Base-by-base conservation (phyloP, 2,329 filamentous ascomycete species). In the Arthrinium puccinioides region DNA sequence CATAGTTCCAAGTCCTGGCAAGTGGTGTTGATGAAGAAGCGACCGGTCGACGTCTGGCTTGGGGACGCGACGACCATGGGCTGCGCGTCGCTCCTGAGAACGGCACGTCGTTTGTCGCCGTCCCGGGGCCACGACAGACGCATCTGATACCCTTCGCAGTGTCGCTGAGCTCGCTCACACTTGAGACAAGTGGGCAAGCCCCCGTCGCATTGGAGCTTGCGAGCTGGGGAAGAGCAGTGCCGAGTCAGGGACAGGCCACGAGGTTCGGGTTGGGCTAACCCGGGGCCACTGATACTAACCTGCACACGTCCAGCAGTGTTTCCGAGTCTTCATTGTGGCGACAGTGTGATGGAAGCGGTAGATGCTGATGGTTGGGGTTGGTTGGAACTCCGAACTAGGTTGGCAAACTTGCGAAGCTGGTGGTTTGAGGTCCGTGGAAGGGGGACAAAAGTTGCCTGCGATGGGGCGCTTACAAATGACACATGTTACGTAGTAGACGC, bases 51-150 rank as follows among this genome's bases (percentile, higher is more conserved):
- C 32, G 5, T 21, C n/a, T 35, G 21, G 16, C 13, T 23, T 9
- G n/a, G 13, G 15, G 9, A 20, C 6, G 9, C 9, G 21, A 6
- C 15, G 11, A 9, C 4, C 10, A 20, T 14, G 5, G 8, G 6
- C 11, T 31, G 26, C 15, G 32, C 35, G n/a, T 20, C 15, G 11
- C 7, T 24, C 7, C 19, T 39, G 4, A 45, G 42, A 4, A 53
- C 43, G 3, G 50, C 40, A 20, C 53, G 53, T 33, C 36, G 49
- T 28, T 42, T 42, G 34, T 58, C 49, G 23, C 37, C 36, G 18
- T 43, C 41, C 25, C 44, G 44, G 3, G 54, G 55, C 55, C 55
- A 58, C 6, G 54, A 58, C 8, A 58, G 38, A 5, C 53, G 51
- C 10, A 50, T 9, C 4, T 32, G 46, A 29, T 55, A 55, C 5